Base-by-base conservation (phyloP, 164 flowering plant genomes). In the Malania oleifera region DNA sequence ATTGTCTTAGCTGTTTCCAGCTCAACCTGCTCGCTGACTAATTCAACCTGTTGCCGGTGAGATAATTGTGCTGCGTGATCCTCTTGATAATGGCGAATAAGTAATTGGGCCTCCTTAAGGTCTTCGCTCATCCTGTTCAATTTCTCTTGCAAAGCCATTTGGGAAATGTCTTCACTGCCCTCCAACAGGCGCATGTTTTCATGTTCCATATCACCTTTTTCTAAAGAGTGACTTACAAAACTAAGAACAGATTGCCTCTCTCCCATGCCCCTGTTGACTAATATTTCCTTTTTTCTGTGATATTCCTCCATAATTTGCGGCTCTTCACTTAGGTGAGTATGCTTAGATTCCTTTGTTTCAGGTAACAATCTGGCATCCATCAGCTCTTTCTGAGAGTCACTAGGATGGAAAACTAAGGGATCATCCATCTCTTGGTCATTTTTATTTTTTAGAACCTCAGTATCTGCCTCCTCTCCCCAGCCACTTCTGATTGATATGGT, bases 11-110 rank as follows among this genome's bases (percentile, higher is more conserved):
- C 64, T 17, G 84, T 76, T 71, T 87, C 93, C 68, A 70, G 70
- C 71, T 86, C 91, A 61, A 80, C 88, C 62, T 85, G 82, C 63
- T 75, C 75, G 41, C 72, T 51, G 20, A 85, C 74, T 70, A 66
- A 13, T 54, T 85, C 85, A 54, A 67, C 53, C 51, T 82, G 76
- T 24, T 77, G 69, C 62, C 71, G 65, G 19, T 62, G 66, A 63
- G 64, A 72, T 57, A 62, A 58, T 48, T 72, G 70, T n/a, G 69
- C 70, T 52, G 57, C 69, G 46, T 67, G 81, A 44, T 76, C 76
- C 55, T 75, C 73, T 57, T 73, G 74, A 68, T 74, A 80, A 29
- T 52, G 74, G 52, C 49, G 66, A 60, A 76, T 76, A 50, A 75
- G 70, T 55, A 54, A 40, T 60, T 66, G 77, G 37, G 78, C 77